Evolutionary conservation across 75 land plant genomes (phyloP).

Genomic region (Picea sitchensis): DNA sequence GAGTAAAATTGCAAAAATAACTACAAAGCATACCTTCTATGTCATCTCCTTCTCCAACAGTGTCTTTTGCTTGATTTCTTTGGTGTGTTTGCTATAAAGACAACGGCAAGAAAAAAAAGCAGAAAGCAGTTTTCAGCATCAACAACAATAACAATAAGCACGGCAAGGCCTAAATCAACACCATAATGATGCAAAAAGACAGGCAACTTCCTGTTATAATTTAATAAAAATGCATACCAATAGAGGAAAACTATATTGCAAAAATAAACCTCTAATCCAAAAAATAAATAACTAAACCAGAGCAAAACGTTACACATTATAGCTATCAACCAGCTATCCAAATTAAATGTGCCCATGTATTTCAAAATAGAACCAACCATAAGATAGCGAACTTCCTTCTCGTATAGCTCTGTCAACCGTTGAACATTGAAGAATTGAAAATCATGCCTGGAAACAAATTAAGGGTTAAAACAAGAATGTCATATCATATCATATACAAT

Average conservation of each 20-base stretch:
- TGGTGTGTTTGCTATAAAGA: slow-evolving; percentile 53
- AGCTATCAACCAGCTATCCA: background rate
- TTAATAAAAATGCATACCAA: background rate
- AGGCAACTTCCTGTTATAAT: background rate
- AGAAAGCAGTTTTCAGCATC: background rate
- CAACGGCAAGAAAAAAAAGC: background rate
- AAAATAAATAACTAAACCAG: too few relatives aligned
- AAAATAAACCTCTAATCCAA: too few relatives aligned
- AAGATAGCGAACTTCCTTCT: slow-evolving; percentile 92
- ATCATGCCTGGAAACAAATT: slow-evolving; percentile 62
- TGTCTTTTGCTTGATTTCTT: slow-evolving; percentile 66
- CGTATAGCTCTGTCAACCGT: slow-evolving; percentile 86
- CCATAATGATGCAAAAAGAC: background rate
- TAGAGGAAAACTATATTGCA: too few relatives aligned
- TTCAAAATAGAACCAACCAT: slow-evolving; percentile 53
- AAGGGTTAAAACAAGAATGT: background rate
- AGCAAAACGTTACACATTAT: too few relatives aligned
- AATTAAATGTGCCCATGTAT: background rate
- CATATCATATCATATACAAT: background rate
- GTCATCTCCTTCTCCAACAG: slow-evolving; percentile 70
- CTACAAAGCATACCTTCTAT: slow-evolving; percentile 54
- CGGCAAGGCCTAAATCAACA: background rate
- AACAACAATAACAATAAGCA: too few relatives aligned
- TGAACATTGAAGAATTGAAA: slow-evolving; percentile 95
- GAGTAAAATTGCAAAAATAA: background rate